Evolutionary conservation across 2,329 filamentous ascomycete species (phyloP), one percentile per base, ranked within the genome.

Genomic region (Bipolaris sorokiniana): DNA sequence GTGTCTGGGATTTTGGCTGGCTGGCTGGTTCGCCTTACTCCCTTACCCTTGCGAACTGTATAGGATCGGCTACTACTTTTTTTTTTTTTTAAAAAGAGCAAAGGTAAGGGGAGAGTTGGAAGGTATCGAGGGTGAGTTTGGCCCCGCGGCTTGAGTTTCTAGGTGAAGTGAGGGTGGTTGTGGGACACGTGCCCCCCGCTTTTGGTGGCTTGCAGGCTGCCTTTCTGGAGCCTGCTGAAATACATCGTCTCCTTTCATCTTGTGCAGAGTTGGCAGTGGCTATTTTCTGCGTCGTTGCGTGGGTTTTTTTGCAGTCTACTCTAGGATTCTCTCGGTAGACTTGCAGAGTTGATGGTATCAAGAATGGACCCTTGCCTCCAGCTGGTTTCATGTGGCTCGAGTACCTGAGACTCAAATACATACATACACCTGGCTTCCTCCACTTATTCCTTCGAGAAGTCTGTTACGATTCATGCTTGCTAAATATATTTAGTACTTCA

Each of bases 141-240:
- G 28, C 10, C 10, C 9, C 11, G 42, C 26, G 26, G 10, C 42
- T 18, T n/a, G 2, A 9, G 20, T 31, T 46, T 16, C 33, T 7
- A 13, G 16, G 26, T 31, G 10, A 18, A 20, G 31, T 20, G n/a
- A 16, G 16, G 11, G n/a, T n/a, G 28, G 7, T 18, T 16, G 42
- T 46, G 42, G 42, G 42, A 18, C 42, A 46, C 42, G 42, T 46
- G 42, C 42, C 42, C 42, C 42, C 42, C 42, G 42, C 42, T 16
- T 31, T 7, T 11, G 11, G 16, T 46, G 16, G n/a, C 42, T 45
- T 33, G 28, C 16, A 46, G 16, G 26, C 42, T 33, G 16, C 10
- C 42, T 20, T 31, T 11, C 4, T 10, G 31, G 13, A 26, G 28
- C 16, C 34, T 22, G 42, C n/a, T 18, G 23, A 5, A 5, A 11